phyloP scores from a whole-genome alignment of 2,329 filamentous ascomycete genomes.

The Exophiala xenobiotica region DNA sequence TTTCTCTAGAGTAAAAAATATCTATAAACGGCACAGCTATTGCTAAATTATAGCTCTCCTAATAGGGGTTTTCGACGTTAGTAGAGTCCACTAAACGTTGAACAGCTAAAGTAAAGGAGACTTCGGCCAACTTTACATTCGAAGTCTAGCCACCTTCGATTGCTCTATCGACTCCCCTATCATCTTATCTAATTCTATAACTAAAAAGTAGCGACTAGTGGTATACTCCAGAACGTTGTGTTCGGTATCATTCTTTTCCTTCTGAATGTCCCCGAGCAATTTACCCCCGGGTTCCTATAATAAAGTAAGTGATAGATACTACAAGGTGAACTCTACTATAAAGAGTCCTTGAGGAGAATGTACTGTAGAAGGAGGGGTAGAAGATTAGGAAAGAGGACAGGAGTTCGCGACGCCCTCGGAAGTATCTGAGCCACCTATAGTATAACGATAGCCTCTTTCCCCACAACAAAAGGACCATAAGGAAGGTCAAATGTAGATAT shows the following conservation, averaged over 20 bases:
- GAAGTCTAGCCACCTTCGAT: background rate
- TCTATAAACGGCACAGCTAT: background rate
- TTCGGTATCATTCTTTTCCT: background rate
- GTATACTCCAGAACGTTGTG: background rate
- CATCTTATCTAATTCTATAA: background rate
- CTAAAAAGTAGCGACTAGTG: background rate
- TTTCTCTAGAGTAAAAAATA: background rate
- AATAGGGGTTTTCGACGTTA: background rate
- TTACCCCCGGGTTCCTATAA: background rate
- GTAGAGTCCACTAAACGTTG: conserved; percentile 1
- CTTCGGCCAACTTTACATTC: background rate
- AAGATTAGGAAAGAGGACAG: background rate
- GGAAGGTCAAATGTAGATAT: background rate
- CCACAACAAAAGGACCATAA: background rate
- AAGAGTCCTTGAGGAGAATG: background rate
- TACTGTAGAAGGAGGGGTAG: background rate
- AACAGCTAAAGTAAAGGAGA: background rate
- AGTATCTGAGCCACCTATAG: background rate
- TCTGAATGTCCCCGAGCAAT: background rate
- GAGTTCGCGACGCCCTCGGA: background rate
- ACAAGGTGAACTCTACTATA: background rate
- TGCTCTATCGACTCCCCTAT: background rate
- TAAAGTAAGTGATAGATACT: background rate
- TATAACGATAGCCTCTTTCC: background rate
- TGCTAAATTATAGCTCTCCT: background rate